A percentile compares a stretch with the other conserved stretches of the same genome.
These are phyloP conservation scores for Ceratonia siliqua DNA, from an alignment of 306 rosid species.

Conservation along the genomic window DNA sequence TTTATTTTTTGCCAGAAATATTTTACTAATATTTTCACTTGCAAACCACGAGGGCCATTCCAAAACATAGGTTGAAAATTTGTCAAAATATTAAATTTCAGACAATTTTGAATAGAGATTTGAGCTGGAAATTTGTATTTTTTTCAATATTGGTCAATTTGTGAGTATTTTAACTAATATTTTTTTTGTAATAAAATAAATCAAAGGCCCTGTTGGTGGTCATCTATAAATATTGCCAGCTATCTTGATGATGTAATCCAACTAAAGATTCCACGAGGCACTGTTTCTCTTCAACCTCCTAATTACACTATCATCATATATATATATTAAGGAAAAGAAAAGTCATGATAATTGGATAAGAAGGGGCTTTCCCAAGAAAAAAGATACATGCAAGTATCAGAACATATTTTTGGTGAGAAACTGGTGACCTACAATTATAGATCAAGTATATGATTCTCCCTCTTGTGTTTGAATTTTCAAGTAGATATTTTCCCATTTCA, in stretches of 20 bases:
- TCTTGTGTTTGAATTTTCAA: conserved; percentile 21
- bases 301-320: background rate
- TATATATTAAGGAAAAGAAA: background rate
- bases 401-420: background rate
- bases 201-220: no score
- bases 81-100: no score
- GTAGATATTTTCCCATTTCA: conserved; percentile 31
- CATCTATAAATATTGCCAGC: background rate
- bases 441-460: conserved; percentile 46
- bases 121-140: no score
- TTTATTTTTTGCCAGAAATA: no score
- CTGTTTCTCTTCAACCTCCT: background rate
- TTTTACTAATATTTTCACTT: no score
- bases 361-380: background rate
- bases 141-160: no score
- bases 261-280: background rate
- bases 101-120: no score
- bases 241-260: background rate
- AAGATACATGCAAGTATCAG: background rate
- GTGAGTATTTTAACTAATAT: no score
- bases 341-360: background rate
- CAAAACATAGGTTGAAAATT: no score
- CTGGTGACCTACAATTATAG: conserved; percentile 10
- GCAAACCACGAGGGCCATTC: no score
- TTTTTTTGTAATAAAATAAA: no score